Evolutionary conservation across 352 stramenopile genomes (phyloP), one percentile per base, ranked within the genome.

Genomic region (Phytophthora aleatoria): DNA sequence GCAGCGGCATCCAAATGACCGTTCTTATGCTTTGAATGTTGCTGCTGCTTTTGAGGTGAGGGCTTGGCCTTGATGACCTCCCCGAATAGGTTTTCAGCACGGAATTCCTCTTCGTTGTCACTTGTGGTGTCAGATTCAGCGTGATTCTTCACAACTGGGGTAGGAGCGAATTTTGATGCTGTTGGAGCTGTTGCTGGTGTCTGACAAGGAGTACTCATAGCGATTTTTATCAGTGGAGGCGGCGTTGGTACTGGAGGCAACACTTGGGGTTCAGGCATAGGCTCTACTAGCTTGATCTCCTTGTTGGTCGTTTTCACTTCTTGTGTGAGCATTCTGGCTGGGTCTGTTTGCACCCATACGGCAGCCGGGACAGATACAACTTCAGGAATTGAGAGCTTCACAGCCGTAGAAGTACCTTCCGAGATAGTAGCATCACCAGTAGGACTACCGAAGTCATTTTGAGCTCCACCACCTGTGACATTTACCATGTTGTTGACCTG

Each of bases 31-130:
- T 16, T n/a, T 41, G 35, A 38, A 12, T 38, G 5, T 12, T 38
- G 35, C 35, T 41, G 10, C 10, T 49, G 24, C 16, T 69, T 55
- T n/a, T 13, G 12, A 13, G 41, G n/a, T 11, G 49, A 9, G 28
- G 4, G 7, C 28, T 41, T 5, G 30, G 50, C 35, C 15, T 31
- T 56, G 50, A 68, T 57, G 35, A 36, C 28, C 27, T 71, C 55
- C 26, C 60, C 64, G 26, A 77, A 77, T 13, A 77, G 54, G 31
- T 51, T 71, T 33, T 62, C 51, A 13, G 43, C 43, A 28, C 48
- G 41, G 5, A 48, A 57, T 27, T 63, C 56, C 10, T 68, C 60
- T 45, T 69, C 56, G 15, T 49, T 64, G 7, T 73, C 52, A 49
- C 41, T 67, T 15, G 55, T 43, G 3, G 56, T 68, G 10, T 43